Base-by-base conservation (phyloP, 495 filamentous ascomycete species). In the Penicillium atrosanguineum region DNA sequence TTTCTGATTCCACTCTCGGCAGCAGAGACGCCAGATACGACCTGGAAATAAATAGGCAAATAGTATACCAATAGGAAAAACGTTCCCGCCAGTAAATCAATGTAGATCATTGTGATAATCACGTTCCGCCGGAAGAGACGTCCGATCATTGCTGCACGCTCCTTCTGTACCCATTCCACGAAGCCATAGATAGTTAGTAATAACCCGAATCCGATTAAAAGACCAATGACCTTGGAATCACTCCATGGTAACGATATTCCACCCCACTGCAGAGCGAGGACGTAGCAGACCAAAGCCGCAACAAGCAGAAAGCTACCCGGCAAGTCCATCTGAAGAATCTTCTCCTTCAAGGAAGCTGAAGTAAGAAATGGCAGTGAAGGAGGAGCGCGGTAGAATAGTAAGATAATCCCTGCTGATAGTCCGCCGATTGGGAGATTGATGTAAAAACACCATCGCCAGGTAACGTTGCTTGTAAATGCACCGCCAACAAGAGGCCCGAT, bases 1-100 rank as follows among this genome's bases (percentile, higher is more conserved):
- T 81, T 85, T 52, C 76, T 73, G 56, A 90, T 83, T 25, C 89
- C 88, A 6, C 82, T 86, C 19, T 76, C 61, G 7, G 81, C 77
- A 9, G 89, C 87, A 2, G 68, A 72, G 4, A 79, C 78, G 34
- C 77, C 80, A 60, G 87, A 80, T 59, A 92, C 80, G 14, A 84
- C 80, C 65, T 94, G 89, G 76, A 94, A 91, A 19, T 63, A 81
- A 71, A 71, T 87, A 83, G 63, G 86, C 79, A n/a, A 83, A 36
- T 64, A 64, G 38, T 64, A 64, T 18, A 60, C 46, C 9, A 57
- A 31, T 21, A 65, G 21, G n/a, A 67, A 63, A 36, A 59, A 58
- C 11, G 53, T 42, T 1, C 52, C 47, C 38, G 56, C 43, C 15
- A 53, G 56, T 19, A 69, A 67, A 62, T n/a, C 50, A 39, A 40